Evolutionary conservation across 1,284 basidiomycete species (phyloP), one percentile per base, ranked within the genome.

Genomic region (Volvariella volvacea): DNA sequence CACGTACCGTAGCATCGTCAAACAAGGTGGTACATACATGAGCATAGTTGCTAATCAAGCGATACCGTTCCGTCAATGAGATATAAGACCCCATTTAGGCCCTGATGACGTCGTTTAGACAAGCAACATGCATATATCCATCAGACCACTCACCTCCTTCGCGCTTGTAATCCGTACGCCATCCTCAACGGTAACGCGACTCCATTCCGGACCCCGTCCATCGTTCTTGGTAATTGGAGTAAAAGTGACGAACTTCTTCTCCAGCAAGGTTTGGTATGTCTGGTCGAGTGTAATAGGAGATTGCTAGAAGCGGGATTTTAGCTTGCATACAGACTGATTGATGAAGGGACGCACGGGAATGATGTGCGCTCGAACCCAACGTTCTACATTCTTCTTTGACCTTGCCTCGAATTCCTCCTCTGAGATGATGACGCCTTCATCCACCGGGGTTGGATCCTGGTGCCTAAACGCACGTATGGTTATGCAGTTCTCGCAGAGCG

Each of bases 331-430:
- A 28, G 12, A 12, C 25, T 21, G 38, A 17, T 41, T 10, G 15
- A 42, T 32, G 31, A 46, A 19, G 20, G 30, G 9, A 60, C 74
- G 46, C 55, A 88, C 86, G 7, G 83, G 80, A 47, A 90, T 74
- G 48, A 89, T 76, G 55, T 88, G 86, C 1, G 78, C 77, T 3
- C 77, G 75, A 1, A 89, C 71, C 85, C 86, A 90, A 39, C 68
- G 68, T 53, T 80, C 71, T 9, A 89, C 78, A 50, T 88, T 85
- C 52, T 64, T 63, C 61, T 68, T 80, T 8, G 80, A 77, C 22
- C 55, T 57, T 9, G 59, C 59, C 45, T 88, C 80, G 41, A 75
- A 79, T 52, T 86, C 77, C 44, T 80, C 64, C 45, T 87, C 78
- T 1, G 80, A 70, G 10, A 86, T 70, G 3, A 71, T 62, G 20